Evolutionary conservation across 192 early-diverging fungal genomes (phyloP).

Genomic region (Backusella liffmaniae): DNA sequence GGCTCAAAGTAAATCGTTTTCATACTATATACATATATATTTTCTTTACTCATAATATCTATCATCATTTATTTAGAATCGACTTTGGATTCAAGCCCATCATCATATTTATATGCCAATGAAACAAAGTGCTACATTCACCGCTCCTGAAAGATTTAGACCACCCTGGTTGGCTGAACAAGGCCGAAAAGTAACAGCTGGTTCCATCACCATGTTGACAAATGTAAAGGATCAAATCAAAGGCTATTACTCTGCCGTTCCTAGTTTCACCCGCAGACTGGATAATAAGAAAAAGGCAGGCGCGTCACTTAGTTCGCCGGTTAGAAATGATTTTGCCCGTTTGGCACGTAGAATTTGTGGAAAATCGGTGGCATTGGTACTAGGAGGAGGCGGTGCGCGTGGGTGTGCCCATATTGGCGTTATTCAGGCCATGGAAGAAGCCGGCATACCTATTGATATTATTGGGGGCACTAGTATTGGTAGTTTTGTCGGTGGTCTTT

Average conservation of each 20-base stretch:
- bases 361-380: conserved; percentile 87
- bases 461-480: conserved; percentile 98
- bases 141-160: conserved; percentile 23
- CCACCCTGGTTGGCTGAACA: conserved; percentile 42
- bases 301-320: not conserved
- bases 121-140: conserved; percentile 31
- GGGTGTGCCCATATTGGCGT: conserved; percentile 93
- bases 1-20: conserved; percentile 71
- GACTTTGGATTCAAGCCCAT: conserved; percentile 94
- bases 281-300: conserved; percentile 23
- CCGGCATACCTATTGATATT: conserved; percentile 97
- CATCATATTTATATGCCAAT: conserved; percentile 90
- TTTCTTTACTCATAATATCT: not conserved
- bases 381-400: conserved; percentile 96
- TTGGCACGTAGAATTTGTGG: conserved; percentile 91
- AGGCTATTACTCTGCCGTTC: conserved; percentile 60
- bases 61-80: conserved; percentile 41
- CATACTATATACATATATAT: not conserved
- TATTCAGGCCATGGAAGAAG: conserved; percentile 93
- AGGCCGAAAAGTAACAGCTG: conserved; percentile 45
- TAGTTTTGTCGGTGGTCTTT: conserved; percentile 92
- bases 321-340: conserved; percentile 56
- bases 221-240: conserved; percentile 64
- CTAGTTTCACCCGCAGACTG: conserved; percentile 37
- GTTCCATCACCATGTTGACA: conserved; percentile 46